Evolutionary conservation across 306 rosid species (phyloP).

Genomic region (Fagus crenata): DNA sequence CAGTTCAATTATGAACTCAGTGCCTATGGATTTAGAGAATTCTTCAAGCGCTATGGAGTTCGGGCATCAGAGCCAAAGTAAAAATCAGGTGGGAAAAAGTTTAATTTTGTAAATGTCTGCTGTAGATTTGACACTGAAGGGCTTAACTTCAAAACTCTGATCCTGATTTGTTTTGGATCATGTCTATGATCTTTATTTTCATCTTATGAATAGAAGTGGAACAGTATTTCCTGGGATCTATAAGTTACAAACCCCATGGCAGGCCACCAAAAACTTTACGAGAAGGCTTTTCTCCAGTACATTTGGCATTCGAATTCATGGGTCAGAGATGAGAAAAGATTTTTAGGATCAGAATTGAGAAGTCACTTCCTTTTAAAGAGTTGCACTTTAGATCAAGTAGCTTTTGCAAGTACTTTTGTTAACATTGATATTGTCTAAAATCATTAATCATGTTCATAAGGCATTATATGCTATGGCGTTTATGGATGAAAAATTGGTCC

Average conservation of each 20-base stretch:
- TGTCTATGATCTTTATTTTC: neutral
- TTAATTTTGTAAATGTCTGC: neutral
- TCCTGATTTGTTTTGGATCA: neutral
- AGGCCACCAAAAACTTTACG: neutral
- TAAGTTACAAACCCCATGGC: neutral
- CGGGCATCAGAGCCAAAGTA: conserved; percentile 45
- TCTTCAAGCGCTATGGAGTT: conserved; percentile 75
- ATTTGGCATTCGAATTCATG: neutral
- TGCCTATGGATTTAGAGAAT: conserved; percentile 87
- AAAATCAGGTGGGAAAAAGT: conserved; percentile 19
- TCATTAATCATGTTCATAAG: too few species aligned
- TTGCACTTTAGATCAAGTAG: neutral
- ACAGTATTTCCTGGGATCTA: neutral
- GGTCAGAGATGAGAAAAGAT: neutral
- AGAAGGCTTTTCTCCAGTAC: neutral
- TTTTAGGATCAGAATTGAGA: neutral
- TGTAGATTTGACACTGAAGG: neutral
- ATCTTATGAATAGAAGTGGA: neutral
- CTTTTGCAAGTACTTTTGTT: neutral
- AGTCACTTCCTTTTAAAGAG: neutral
- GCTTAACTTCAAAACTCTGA: neutral
- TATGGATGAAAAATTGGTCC: too few species aligned
- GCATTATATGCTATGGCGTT: too few species aligned
- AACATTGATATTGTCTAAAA: neutral
- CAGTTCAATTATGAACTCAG: conserved; percentile 79